phyloP scores from a whole-genome alignment of 169 alveolate genomes.

The Plasmodium malariae region DNA sequence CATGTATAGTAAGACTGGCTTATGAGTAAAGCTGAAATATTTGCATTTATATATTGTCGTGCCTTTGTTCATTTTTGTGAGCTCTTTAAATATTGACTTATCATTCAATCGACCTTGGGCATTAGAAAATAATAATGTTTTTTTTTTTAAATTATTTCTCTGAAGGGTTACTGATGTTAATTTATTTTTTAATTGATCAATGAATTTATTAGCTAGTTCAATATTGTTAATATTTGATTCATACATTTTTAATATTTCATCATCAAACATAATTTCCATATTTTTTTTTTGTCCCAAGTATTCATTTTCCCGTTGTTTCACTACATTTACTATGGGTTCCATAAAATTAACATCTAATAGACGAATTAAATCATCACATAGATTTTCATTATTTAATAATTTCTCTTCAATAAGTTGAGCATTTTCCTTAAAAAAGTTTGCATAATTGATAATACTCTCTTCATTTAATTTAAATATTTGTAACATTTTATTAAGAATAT shows the following conservation, averaged over 20 bases:
- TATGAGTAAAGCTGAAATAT: constrained; percentile 45
- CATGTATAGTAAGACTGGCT: constrained; percentile 44
- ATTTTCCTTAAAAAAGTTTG: constrained; percentile 42
- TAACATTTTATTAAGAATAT: constrained; percentile 33
- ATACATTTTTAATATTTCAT: constrained; percentile 42
- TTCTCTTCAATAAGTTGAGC: constrained; percentile 25
- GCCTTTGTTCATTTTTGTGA: constrained; percentile 41
- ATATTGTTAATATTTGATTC: constrained; percentile 58
- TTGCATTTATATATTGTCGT: constrained; percentile 42
- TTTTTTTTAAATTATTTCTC: constrained; percentile 24
- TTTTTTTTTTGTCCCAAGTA: constrained; percentile 18
- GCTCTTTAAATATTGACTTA: constrained; percentile 34
- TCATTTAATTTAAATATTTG: constrained; percentile 46
- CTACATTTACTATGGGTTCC: constrained; percentile 8
- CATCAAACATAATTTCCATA: constrained; percentile 51
- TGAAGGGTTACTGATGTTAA: background rate
- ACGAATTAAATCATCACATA: constrained; percentile 52
- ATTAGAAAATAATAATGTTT: constrained; percentile 19
- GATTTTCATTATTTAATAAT: constrained; percentile 29
- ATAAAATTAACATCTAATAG: constrained; percentile 22
- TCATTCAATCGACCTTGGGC: constrained; percentile 62
- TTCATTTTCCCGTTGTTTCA: constrained; percentile 42
- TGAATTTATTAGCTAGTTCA: constrained; percentile 55
- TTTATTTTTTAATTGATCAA: constrained; percentile 30
- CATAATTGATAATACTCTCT: constrained; percentile 34